Percentiles rank a stretch among this genome's conserved stretches.
These are phyloP conservation scores for Toxoplasma gondii DNA, from an alignment of 169 alveolate genomes.

Conservation along the genomic window DNA sequence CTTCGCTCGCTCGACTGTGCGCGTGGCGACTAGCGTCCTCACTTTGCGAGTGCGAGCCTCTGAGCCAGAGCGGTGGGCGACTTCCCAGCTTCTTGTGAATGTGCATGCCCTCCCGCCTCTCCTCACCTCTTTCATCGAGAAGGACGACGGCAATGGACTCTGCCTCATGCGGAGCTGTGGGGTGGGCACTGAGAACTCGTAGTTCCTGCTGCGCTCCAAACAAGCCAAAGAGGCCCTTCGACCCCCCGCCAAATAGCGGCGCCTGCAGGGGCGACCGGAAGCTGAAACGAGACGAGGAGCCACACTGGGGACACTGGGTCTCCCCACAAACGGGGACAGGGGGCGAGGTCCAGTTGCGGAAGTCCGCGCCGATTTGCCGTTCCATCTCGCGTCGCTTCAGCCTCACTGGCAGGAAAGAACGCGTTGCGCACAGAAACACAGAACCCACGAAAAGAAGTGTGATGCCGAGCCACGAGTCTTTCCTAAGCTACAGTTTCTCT, in stretches of 20 bases:
- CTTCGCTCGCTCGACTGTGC: no score
- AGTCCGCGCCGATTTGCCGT: constrained; percentile 28
- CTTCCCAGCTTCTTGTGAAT: no score
- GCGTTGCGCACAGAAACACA: no score
- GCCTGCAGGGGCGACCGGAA: neutral
- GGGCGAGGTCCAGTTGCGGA: constrained; percentile 15
- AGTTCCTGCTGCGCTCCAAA: neutral
- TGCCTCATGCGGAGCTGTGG: constrained; percentile 1
- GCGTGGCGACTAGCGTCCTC: no score
- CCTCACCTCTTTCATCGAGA: neutral
- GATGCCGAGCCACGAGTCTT: no score
- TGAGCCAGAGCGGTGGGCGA: no score
- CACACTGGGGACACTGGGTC: neutral
- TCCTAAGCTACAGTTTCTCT: no score
- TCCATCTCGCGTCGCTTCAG: constrained; percentile 5
- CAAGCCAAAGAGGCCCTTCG: neutral
- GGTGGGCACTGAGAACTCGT: neutral
- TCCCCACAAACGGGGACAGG: neutral
- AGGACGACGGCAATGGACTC: neutral
- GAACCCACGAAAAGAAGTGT: no score
- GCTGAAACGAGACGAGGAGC: neutral
- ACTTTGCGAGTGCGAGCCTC: no score
- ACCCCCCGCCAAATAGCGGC: neutral
- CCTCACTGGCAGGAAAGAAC: neutral
- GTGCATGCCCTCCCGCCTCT: no score